phyloP scores from a whole-genome alignment of 2,329 filamentous ascomycete genomes.

The Lachnellula cervina region DNA sequence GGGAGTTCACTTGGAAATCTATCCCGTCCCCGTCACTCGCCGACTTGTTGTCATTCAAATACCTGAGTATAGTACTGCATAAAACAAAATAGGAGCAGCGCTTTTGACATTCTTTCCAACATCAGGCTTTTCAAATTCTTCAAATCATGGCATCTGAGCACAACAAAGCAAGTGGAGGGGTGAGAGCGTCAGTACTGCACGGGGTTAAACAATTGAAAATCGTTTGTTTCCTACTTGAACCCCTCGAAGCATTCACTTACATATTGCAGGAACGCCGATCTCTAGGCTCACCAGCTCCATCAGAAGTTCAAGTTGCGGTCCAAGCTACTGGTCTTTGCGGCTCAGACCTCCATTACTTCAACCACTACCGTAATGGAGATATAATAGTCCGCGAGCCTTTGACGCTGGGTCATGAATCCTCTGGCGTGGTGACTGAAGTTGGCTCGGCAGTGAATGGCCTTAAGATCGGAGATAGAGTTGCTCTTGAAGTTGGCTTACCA shows the following conservation, averaged over 20 bases:
- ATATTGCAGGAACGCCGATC: constrained; percentile 26
- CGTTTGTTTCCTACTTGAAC: constrained; percentile 17
- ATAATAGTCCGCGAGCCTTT: constrained; percentile 88
- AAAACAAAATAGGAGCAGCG: no score
- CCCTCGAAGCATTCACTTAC: neutral
- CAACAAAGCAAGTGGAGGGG: constrained; percentile 5
- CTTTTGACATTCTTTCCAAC: no score
- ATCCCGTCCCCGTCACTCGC: neutral
- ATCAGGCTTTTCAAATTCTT: neutral
- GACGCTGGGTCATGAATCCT: constrained; percentile 90
- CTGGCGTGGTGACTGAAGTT: constrained; percentile 74
- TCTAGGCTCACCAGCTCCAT: constrained; percentile 21
- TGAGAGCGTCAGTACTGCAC: constrained; percentile 31
- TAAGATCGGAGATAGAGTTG: constrained; percentile 82
- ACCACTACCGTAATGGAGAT: constrained; percentile 87
- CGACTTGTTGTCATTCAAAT: neutral
- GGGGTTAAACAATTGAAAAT: constrained; percentile 31
- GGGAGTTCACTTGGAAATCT: no score
- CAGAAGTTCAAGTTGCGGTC: constrained; percentile 78
- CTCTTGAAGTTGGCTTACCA: constrained; percentile 89
- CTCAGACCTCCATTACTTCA: constrained; percentile 97
- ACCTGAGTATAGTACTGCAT: no score
- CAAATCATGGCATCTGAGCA: constrained; percentile 7
- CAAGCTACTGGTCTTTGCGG: constrained; percentile 96
- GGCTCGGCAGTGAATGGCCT: constrained; percentile 73